Conservation (phyloP, 1,139 yeast species). For the Zhuliangozyma blackwelliae region DNA sequence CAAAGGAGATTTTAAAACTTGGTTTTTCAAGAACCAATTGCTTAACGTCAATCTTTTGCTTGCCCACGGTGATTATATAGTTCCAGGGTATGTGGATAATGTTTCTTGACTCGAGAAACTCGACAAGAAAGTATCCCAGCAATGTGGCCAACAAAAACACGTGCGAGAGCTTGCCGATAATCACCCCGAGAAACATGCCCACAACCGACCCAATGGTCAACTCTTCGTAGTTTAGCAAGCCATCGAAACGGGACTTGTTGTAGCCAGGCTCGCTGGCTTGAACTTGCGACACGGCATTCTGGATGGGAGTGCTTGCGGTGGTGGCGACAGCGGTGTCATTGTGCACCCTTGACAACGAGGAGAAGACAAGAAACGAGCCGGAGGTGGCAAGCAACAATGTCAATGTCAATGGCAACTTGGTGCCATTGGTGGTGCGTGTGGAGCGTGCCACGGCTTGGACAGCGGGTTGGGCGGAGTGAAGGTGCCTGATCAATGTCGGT, state of each 20-base stretch:
- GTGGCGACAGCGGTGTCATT: constrained; percentile 8
- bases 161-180: constrained; percentile 63
- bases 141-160: constrained; percentile 52
- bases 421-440: too few relatives aligned
- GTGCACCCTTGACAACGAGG: constrained; percentile 6
- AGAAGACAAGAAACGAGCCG: constrained; percentile 8
- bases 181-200: constrained; percentile 59
- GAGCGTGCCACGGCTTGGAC: too few relatives aligned
- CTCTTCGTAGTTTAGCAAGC: constrained; percentile 56
- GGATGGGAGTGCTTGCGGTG: constrained; percentile 1
- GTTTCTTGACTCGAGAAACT: constrained; percentile 58
- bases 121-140: constrained; percentile 48
- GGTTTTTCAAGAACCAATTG: constrained; percentile 57
- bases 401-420: constrained; percentile 4
- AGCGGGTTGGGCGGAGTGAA: too few relatives aligned
- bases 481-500: too few relatives aligned
- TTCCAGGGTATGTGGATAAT: constrained; percentile 50
- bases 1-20: constrained; percentile 60
- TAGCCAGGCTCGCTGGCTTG: constrained; percentile 3
- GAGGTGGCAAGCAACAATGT: constrained; percentile 10
- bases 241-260: constrained; percentile 23
- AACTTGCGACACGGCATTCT: constrained; percentile 2
- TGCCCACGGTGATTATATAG: constrained; percentile 41
- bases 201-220: constrained; percentile 64
- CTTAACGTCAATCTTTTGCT: constrained; percentile 44